Conservation (phyloP, 495 filamentous ascomycete species). For the Penicillium simplicissimum region DNA sequence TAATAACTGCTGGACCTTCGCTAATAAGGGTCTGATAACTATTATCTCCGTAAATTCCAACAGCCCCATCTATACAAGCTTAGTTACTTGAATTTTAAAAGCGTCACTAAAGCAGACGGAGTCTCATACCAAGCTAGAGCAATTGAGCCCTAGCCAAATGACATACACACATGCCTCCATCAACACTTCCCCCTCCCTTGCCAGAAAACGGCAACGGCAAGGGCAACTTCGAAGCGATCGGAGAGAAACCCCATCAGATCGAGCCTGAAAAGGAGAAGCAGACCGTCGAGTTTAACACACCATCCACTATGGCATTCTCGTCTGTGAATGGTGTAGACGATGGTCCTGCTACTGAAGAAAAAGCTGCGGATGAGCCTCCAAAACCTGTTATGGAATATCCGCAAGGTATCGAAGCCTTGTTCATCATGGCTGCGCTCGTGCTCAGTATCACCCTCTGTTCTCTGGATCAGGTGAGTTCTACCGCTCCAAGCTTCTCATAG, state of each 20-base stretch:
- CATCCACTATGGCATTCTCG: neutral
- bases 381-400: slow-evolving; percentile 1
- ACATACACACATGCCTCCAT: slow-evolving; percentile 1
- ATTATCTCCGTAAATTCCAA: neutral
- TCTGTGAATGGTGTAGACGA: neutral
- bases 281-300: neutral
- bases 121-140: neutral
- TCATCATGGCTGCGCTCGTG: slow-evolving; percentile 1
- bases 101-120: neutral
- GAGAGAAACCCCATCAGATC: slow-evolving; percentile 5
- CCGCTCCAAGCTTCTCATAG: neutral
- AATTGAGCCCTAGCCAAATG: neutral
- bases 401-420: slow-evolving; percentile 5
- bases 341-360: neutral
- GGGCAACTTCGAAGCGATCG: neutral
- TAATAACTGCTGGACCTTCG: neutral
- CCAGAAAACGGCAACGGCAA: slow-evolving; percentile 1
- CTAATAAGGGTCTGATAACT: neutral
- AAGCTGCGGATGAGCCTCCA: neutral
- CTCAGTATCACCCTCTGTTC: slow-evolving; percentile 5
- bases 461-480: slow-evolving; percentile 3
- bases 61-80: neutral
- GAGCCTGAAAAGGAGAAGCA: slow-evolving; percentile 1
- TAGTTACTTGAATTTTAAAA: neutral
- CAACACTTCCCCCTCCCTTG: slow-evolving; percentile 1